phyloP scores from a whole-genome alignment of 176 grass and related monocot genomes.

The Cenchrus americanus region DNA sequence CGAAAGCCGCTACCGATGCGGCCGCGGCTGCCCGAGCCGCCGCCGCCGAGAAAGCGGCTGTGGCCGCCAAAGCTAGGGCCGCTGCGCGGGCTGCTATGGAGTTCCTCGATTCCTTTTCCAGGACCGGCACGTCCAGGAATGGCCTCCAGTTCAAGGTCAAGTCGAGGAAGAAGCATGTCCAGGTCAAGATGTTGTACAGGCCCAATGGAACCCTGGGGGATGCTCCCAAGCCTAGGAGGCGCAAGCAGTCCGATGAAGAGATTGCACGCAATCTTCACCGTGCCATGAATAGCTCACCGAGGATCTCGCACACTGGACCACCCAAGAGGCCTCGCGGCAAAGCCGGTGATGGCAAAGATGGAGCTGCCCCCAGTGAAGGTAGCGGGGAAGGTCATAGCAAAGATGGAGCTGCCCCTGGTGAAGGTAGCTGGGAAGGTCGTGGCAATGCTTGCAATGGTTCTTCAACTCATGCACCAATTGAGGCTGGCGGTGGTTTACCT shows the following conservation, averaged over 20 bases:
- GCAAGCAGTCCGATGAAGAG: slow-evolving; percentile 59
- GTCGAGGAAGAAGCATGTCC: slow-evolving; percentile 74
- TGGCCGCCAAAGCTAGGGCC: slow-evolving; percentile 71
- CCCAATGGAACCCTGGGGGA: slow-evolving; percentile 42
- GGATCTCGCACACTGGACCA: slow-evolving; percentile 57
- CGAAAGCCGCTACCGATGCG: slow-evolving; percentile 51
- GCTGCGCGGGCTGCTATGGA: slow-evolving; percentile 79
- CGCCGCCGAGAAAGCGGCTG: slow-evolving; percentile 68
- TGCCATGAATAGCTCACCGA: slow-evolving; percentile 64
- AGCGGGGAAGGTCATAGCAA: background rate
- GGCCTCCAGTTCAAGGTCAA: slow-evolving; percentile 57
- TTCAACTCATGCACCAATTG: background rate
- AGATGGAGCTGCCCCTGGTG: background rate
- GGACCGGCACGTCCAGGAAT: slow-evolving; percentile 45
- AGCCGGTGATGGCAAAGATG: background rate
- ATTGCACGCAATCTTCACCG: slow-evolving; percentile 64
- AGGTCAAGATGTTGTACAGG: slow-evolving; percentile 73
- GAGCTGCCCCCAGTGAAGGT: background rate
- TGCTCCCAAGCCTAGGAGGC: slow-evolving; percentile 35
- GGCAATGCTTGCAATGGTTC: slow-evolving; percentile 46
- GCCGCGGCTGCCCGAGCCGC: slow-evolving; percentile 60
- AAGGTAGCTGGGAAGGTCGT: background rate
- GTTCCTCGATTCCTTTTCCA: slow-evolving; percentile 74
- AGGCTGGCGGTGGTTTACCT: slow-evolving; percentile 7
- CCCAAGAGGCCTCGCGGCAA: slow-evolving; percentile 34